These are phyloP conservation scores for Diplocarpon mali DNA, from an alignment of 2,329 filamentous ascomycete species.

Conservation along the genomic window DNA sequence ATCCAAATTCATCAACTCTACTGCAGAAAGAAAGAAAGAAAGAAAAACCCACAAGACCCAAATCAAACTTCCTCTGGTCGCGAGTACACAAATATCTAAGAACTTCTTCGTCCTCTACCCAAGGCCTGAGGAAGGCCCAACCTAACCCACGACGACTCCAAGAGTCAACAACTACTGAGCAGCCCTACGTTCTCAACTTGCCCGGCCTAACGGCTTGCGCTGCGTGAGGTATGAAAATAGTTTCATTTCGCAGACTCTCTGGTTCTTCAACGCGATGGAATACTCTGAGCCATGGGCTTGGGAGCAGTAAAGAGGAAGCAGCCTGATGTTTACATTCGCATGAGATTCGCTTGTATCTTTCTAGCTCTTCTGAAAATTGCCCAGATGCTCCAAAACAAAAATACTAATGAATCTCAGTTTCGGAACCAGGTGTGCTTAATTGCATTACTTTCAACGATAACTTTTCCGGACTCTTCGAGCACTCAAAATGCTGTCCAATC, in stretches of 20 bases:
- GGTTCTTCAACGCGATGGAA: too few relatives aligned
- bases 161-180: conserved; percentile 39
- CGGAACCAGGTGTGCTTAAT: conserved; percentile 39
- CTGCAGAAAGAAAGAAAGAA: too few relatives aligned
- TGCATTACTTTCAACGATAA: conserved; percentile 38
- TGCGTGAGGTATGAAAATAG: conserved; percentile 58
- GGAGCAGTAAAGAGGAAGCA: not conserved
- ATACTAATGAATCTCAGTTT: conserved; percentile 32
- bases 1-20: not conserved
- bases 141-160: conserved; percentile 17
- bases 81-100: conserved; percentile 8
- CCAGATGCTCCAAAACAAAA: not conserved
- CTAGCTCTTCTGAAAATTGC: not conserved
- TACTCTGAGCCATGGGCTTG: not conserved
- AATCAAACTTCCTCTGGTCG: conserved; percentile 13
- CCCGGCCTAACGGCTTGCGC: conserved; percentile 76
- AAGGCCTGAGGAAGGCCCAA: conserved; percentile 23
- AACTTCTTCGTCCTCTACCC: conserved; percentile 6
- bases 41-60: not conserved
- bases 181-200: conserved; percentile 35
- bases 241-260: not conserved
- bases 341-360: not conserved
- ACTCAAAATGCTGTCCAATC: conserved; percentile 72
- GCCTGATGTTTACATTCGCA: not conserved
- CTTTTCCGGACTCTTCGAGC: conserved; percentile 56